These are phyloP conservation scores for Phialophora verrucosa DNA, from an alignment of 2,329 filamentous ascomycete genomes.

Conservation along the genomic window DNA sequence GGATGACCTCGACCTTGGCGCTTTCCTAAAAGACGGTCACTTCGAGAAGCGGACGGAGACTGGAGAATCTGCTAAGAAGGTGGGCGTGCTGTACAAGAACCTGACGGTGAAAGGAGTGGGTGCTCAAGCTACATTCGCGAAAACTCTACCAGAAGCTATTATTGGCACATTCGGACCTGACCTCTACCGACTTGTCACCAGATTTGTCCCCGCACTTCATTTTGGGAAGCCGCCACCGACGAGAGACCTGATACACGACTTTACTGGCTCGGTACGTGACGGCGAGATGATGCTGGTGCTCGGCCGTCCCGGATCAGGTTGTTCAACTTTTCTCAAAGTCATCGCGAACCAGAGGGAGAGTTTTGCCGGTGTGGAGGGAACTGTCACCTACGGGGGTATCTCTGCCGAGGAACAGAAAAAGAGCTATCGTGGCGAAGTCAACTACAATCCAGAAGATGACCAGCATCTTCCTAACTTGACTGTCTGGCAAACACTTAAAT, in stretches of 20 bases:
- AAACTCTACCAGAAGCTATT: constrained; percentile 74
- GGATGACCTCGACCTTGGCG: constrained; percentile 67
- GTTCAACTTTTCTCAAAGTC: constrained; percentile 76
- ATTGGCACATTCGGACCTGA: constrained; percentile 81
- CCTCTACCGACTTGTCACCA: constrained; percentile 67
- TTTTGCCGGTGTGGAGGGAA: constrained; percentile 70
- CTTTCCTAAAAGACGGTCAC: constrained; percentile 75
- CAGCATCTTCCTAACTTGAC: constrained; percentile 75
- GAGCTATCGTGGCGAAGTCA: constrained; percentile 75
- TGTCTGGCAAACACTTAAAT: constrained; percentile 77
- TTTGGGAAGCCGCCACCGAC: constrained; percentile 57
- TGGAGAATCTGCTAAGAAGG: constrained; percentile 72
- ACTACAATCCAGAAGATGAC: constrained; percentile 79
- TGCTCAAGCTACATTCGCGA: constrained; percentile 70
- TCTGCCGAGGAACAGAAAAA: constrained; percentile 70
- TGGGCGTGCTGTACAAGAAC: constrained; percentile 78
- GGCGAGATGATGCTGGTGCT: constrained; percentile 76
- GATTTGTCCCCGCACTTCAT: constrained; percentile 59
- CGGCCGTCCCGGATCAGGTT: constrained; percentile 75
- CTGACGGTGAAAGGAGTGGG: constrained; percentile 75
- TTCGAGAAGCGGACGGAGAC: constrained; percentile 72
- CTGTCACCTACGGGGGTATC: constrained; percentile 75
- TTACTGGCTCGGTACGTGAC: constrained; percentile 69
- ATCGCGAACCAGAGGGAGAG: constrained; percentile 72
- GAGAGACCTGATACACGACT: constrained; percentile 67